Conservation (phyloP, 768 basidiomycete species). For the Serpula lacrymans region DNA sequence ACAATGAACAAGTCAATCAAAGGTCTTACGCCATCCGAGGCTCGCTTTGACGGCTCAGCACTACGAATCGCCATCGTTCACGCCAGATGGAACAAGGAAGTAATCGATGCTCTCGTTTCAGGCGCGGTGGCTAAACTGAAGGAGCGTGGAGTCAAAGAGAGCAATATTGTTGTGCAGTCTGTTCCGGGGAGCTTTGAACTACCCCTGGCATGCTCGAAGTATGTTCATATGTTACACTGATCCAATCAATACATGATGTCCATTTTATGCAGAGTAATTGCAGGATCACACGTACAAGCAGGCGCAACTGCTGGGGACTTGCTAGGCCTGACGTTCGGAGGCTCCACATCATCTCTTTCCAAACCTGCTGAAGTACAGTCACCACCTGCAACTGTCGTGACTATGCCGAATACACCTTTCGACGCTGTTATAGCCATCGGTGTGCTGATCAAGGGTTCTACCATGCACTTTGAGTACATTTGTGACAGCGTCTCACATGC, state of each 20-base stretch:
- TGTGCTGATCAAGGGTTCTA: slow-evolving; percentile 95
- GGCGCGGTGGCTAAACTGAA: slow-evolving; percentile 81
- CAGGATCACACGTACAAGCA: slow-evolving; percentile 81
- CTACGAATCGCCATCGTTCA: slow-evolving; percentile 92
- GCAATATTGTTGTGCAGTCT: slow-evolving; percentile 86
- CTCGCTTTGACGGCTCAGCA: slow-evolving; percentile 70
- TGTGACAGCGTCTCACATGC: slow-evolving; percentile 90
- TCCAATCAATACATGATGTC: slow-evolving; percentile 7
- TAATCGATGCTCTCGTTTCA: slow-evolving; percentile 81
- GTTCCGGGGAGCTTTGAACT: slow-evolving; percentile 97
- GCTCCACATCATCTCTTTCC: slow-evolving; percentile 28
- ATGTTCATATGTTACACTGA: slow-evolving; percentile 21
- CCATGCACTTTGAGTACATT: slow-evolving; percentile 99
- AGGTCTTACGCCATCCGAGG: slow-evolving; percentile 60
- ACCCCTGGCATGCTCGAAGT: slow-evolving; percentile 84
- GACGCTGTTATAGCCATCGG: slow-evolving; percentile 97
- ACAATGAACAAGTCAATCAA: slow-evolving; percentile 56
- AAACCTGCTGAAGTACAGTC: slow-evolving; percentile 47
- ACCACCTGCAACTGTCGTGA: slow-evolving; percentile 30
- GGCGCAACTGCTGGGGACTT: slow-evolving; percentile 79
- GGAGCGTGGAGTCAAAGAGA: slow-evolving; percentile 81
- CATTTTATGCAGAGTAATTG: slow-evolving; percentile 63
- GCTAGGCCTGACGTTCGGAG: slow-evolving; percentile 49
- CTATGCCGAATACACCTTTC: slow-evolving; percentile 63
- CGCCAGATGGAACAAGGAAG: slow-evolving; percentile 89